Evolutionary conservation across 2,329 filamentous ascomycete genomes (phyloP), one percentile per base, ranked within the genome.

Genomic region (Diaporthe sp.): DNA sequence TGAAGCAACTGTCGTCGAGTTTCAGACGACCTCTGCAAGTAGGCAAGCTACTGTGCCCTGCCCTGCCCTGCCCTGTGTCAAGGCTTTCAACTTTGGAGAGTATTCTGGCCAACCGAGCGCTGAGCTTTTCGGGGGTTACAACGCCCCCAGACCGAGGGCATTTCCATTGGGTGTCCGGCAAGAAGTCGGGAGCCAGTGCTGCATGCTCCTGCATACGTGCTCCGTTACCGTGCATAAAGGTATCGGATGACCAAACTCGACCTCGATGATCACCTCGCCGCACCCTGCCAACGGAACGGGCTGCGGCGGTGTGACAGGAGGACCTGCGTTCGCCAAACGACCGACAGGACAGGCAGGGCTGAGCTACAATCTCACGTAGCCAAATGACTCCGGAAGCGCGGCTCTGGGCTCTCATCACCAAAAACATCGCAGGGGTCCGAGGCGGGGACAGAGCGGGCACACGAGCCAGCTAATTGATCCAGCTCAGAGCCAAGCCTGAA

Each of bases 141-240:
- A 73, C 71, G 57, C 39, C 58, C 49, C 61, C 46, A 65, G 58
- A 31, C 49, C 69, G 57, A n/a, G 49, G 31, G 61, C 53, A 39
- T 44, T 73, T 76, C 49, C 55, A 76, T 76, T 76, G 75, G 75
- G 37, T 59, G 22, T 58, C 68, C 59, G 55, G 49, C 22, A 31
- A 62, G 34, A 42, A n/a, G 22, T 68, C 57, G 55, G 49, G 71
- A 46, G 71, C 74, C 61, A 59, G 53, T 74, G 59, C 71, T 76
- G 73, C 65, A 67, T 28, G 39, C 72, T 67, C 72, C 72, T 76
- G 75, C 75, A 76, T 75, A 62, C n/a, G 73, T 73, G 68, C 75
- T 49, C 75, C 75, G 61, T 73, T 55, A 37, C 39, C 13, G 53
- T 76, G 75, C 75, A 76, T 76, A 46, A 55, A 55, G 49, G 46